Evolutionary conservation across 176 grass and related monocot genomes (phyloP).

Genomic region (Rhynchospora tenuis): DNA sequence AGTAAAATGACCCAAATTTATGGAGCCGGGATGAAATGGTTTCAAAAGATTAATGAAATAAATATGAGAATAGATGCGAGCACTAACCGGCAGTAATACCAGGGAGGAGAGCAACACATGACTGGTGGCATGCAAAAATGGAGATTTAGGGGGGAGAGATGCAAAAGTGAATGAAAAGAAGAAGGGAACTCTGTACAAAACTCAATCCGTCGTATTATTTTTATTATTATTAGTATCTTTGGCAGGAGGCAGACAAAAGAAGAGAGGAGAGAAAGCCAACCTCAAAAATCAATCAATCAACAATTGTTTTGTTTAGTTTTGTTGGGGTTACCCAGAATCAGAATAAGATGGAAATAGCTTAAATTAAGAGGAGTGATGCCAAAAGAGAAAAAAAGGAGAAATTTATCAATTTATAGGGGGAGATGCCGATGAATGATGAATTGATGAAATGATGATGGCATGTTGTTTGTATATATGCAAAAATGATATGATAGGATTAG

Average conservation of each 20-base stretch:
- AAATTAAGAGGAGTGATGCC: neutral
- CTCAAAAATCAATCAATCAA: too few relatives aligned
- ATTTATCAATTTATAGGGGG: neutral
- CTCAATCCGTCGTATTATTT: too few relatives aligned
- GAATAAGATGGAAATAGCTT: neutral
- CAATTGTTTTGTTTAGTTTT: too few relatives aligned
- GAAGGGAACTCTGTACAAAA: neutral
- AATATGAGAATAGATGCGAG: too few relatives aligned
- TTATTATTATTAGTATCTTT: too few relatives aligned
- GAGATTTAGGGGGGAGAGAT: neutral
- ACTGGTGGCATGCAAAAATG: neutral
- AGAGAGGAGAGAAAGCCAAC: too few relatives aligned
- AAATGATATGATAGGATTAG: neutral
- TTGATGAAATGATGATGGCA: too few relatives aligned
- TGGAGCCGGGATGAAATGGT: neutral
- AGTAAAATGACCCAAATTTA: neutral
- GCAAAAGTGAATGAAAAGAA: conserved; percentile 3
- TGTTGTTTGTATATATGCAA: too few relatives aligned
- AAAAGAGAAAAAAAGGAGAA: neutral
- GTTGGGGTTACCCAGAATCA: too few relatives aligned
- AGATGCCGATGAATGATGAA: too few relatives aligned
- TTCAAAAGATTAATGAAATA: too few relatives aligned
- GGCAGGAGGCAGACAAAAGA: too few relatives aligned
- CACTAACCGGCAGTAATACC: neutral
- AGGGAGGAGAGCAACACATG: neutral